Evolutionary conservation across 2,329 filamentous ascomycete genomes (phyloP).

Genomic region (Sporothrix luriei): DNA sequence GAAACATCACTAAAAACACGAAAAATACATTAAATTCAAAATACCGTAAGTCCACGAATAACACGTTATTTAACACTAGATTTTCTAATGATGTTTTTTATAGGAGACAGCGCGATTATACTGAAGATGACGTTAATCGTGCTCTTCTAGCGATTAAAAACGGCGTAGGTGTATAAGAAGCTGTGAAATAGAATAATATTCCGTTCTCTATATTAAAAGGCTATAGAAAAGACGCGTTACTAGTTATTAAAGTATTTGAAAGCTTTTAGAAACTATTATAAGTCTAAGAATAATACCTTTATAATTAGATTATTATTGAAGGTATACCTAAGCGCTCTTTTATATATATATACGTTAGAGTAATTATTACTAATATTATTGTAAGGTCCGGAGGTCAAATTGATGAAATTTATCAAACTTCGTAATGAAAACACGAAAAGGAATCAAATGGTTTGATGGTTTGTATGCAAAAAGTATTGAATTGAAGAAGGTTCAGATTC

Average conservation of each 20-base stretch:
- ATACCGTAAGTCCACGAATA: not conserved
- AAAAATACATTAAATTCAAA: not conserved
- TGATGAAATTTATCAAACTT: no score
- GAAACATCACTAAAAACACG: not conserved
- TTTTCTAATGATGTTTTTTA: not conserved
- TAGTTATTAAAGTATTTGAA: not conserved
- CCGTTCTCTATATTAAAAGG: not conserved
- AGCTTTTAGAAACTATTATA: not conserved
- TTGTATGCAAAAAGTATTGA: no score
- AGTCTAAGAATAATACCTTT: no score
- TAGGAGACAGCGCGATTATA: not conserved
- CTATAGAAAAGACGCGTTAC: not conserved
- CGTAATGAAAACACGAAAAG: no score
- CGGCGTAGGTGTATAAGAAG: not conserved
- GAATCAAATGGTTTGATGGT: no score
- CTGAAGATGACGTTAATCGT: not conserved
- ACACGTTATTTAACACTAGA: not conserved
- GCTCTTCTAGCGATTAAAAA: not conserved
- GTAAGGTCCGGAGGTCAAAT: no score
- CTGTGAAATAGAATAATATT: not conserved
- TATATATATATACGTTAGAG: no score
- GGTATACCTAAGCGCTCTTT: no score
- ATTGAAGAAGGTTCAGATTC: no score
- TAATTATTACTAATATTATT: no score
- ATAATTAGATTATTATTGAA: no score